Base-by-base conservation (phyloP, 441 rosid genomes). In the Aleurites moluccanus region DNA sequence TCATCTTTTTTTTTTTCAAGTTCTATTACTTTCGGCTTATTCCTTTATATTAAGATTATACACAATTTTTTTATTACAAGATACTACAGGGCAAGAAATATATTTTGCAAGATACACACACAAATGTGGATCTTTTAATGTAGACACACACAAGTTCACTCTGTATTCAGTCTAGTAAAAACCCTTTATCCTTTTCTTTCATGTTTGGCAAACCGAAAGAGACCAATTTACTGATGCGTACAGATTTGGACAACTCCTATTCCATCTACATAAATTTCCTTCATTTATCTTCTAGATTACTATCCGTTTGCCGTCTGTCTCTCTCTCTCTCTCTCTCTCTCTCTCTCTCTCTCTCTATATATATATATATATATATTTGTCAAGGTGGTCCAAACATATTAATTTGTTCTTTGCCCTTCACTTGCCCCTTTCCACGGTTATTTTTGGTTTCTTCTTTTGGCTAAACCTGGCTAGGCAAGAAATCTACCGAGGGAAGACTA, bases 171-270 rank as follows among this genome's bases (percentile, higher is more conserved):
- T 79, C 73, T 44, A 8, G 66, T 23, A 55, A 5, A 2, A 21
- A 25, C 25, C 74, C 74, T 81, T 86, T 85, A 85, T 89, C 80
- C 96, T 77, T 88, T 88, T 80, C 91, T 89, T 88, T 79, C 83
- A 80, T 66, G 53, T 73, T 78, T 73, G 88, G 93, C 79, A 84
- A 88, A 75, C 88, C 83, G 80, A 88, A 89, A 83, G 87, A 80
- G 76, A 57, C 33, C 57, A n/a, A 53, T 40, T 64, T 52, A 67
- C 61, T 45, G 75, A 79, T 67, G 75, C 78, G 69, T 78, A 59
- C 68, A 81, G 69, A 33, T 78, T 76, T 73, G 63, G 83, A 83
- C 84, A 73, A 70, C 83, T 69, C 33, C 77, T 82, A 60, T 75
- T 79, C 77, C 81, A 52, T 52, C 67, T 55, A 64, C 27, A 30